A percentile compares a stretch with the other conserved stretches of the same genome.
Evolutionary conservation across 495 filamentous ascomycete species (phyloP).

Genomic region (Pseudevernia furfuracea): DNA sequence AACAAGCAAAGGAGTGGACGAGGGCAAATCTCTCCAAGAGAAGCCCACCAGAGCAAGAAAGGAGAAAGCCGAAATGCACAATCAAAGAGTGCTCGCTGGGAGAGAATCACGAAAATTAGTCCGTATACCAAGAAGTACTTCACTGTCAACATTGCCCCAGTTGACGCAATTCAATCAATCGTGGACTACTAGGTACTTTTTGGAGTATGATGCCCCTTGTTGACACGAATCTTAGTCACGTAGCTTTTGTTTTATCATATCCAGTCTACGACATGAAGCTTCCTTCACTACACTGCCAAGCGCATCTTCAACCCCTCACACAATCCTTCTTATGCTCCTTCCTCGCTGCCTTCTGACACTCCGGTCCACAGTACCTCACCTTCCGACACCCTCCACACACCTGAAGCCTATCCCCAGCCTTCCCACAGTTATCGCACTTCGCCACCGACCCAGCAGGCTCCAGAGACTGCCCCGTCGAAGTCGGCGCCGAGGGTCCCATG

Average conservation of each 20-base stretch:
- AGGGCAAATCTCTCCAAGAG: not conserved
- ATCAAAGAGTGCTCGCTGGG: no score
- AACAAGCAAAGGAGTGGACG: not conserved
- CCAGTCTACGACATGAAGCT: not conserved
- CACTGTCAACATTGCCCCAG: no score
- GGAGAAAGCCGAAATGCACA: no score
- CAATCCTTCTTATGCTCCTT: slow-evolving; percentile 25
- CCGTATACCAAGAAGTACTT: no score
- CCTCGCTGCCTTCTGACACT: slow-evolving; percentile 24
- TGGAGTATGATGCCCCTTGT: no score
- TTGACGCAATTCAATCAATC: no score
- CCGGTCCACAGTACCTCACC: slow-evolving; percentile 21
- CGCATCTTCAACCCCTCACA: not conserved
- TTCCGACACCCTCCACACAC: slow-evolving; percentile 20
- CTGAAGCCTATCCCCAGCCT: slow-evolving; percentile 13
- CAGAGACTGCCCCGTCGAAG: not conserved
- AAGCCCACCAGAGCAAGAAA: no score
- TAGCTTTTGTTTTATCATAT: not conserved
- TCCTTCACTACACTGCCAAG: not conserved
- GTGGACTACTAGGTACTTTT: no score
- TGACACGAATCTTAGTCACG: not conserved
- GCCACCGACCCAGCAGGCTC: not conserved
- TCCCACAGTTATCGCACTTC: slow-evolving; percentile 10
- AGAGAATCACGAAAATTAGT: no score
- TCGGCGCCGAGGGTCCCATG: not conserved